Conservation (phyloP, 805 yeast species). For the Suhomyces kilbournensis region DNA sequence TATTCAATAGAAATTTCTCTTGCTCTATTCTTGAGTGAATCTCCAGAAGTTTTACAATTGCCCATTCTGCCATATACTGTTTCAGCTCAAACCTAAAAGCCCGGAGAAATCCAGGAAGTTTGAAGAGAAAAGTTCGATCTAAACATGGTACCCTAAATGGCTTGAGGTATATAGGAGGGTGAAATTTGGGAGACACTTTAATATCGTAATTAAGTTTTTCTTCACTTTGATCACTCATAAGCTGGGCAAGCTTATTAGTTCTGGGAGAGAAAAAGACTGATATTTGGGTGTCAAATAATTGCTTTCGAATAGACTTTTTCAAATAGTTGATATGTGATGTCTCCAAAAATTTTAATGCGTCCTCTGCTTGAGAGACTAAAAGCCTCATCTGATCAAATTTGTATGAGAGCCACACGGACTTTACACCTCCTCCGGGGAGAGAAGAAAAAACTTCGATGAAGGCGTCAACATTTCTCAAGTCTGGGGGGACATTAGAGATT, state of each 20-base stretch:
- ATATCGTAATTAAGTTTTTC: background rate
- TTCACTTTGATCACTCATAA: background rate
- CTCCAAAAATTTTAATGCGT: slow-evolving; percentile 30
- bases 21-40: slow-evolving; percentile 15
- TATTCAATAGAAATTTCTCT: slow-evolving; percentile 14
- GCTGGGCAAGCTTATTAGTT: background rate
- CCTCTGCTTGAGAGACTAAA: slow-evolving; percentile 20
- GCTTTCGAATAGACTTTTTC: slow-evolving; percentile 34
- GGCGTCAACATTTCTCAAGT: slow-evolving; percentile 21
- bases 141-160: slow-evolving; percentile 19
- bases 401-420: slow-evolving; percentile 54
- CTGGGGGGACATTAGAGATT: slow-evolving; percentile 46
- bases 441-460: slow-evolving; percentile 31
- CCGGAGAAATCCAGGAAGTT: slow-evolving; percentile 31
- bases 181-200: slow-evolving; percentile 15
- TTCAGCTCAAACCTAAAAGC: slow-evolving; percentile 18
- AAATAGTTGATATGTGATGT: slow-evolving; percentile 19
- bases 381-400: slow-evolving; percentile 21
- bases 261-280: background rate
- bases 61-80: slow-evolving; percentile 27
- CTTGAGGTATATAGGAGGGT: slow-evolving; percentile 32
- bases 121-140: slow-evolving; percentile 17
- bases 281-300: background rate
- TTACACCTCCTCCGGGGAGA: slow-evolving; percentile 54
- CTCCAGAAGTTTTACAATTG: slow-evolving; percentile 16